Evolutionary conservation across 2,329 filamentous ascomycete species (phyloP).

Genomic region (Exophiala oligosperma): DNA sequence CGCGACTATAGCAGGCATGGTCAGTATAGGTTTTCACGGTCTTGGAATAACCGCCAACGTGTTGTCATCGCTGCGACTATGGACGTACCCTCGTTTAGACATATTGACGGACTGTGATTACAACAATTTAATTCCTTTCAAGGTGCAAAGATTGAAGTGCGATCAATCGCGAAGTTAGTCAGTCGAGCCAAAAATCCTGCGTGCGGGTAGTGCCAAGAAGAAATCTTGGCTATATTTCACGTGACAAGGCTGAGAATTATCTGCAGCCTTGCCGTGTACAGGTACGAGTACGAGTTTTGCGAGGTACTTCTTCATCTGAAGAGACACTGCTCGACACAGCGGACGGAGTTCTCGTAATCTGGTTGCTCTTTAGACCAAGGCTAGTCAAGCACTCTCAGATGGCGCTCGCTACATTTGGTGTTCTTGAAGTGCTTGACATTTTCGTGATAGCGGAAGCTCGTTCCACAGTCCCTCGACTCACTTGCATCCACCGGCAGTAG

Average conservation of each 20-base stretch:
- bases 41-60: neutral
- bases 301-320: too few species aligned
- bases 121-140: neutral
- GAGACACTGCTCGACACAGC: too few species aligned
- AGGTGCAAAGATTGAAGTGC: neutral
- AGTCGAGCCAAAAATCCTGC: neutral
- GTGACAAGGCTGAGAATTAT: neutral
- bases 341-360: too few species aligned
- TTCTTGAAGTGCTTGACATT: too few species aligned
- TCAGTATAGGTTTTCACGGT: slow-evolving; percentile 1
- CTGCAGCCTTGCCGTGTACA: neutral
- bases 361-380: too few species aligned
- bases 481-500: too few species aligned
- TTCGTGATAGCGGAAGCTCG: too few species aligned
- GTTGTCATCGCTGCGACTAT: neutral
- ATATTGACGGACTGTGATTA: slow-evolving; percentile 20
- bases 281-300: neutral
- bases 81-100: slow-evolving; percentile 31
- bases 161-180: neutral
- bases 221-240: neutral
- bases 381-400: too few species aligned
- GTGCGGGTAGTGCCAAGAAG: neutral
- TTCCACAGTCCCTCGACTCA: too few species aligned
- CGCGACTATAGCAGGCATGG: slow-evolving; percentile 49
- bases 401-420: too few species aligned